Conservation (phyloP, 345 rosid genomes). For the Eucalyptus marginata region DNA sequence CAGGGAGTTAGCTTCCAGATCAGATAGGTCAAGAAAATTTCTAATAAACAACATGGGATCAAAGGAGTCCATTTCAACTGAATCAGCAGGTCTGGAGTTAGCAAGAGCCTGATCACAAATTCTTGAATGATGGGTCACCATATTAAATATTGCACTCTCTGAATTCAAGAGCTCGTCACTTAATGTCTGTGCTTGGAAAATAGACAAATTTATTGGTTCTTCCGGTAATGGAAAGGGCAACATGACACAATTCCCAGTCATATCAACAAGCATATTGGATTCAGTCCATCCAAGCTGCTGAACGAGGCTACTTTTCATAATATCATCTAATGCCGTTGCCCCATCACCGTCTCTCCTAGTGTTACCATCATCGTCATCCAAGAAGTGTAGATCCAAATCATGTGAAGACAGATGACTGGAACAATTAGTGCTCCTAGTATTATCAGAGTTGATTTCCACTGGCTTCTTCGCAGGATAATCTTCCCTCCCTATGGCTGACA, state of each 20-base stretch:
- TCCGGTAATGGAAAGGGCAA: background rate
- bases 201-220: background rate
- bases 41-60: constrained; percentile 4
- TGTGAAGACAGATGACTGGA: background rate
- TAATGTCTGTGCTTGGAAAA: background rate
- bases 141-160: background rate
- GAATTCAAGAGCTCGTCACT: background rate
- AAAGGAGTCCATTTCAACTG: constrained; percentile 2
- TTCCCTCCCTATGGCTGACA: background rate
- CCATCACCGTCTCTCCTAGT: background rate
- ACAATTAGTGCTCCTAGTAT: background rate
- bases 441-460: background rate
- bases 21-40: constrained; percentile 7
- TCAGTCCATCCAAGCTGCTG: constrained; percentile 1
- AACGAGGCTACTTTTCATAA: background rate
- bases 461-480: background rate
- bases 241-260: background rate
- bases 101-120: background rate
- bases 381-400: background rate
- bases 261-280: background rate
- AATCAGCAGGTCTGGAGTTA: background rate
- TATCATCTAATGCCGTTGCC: background rate
- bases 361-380: background rate
- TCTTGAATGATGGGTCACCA: constrained; percentile 1
- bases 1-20: constrained; percentile 1